Conservation (phyloP, 495 filamentous ascomycete genomes). For the Lepraria neglecta region DNA sequence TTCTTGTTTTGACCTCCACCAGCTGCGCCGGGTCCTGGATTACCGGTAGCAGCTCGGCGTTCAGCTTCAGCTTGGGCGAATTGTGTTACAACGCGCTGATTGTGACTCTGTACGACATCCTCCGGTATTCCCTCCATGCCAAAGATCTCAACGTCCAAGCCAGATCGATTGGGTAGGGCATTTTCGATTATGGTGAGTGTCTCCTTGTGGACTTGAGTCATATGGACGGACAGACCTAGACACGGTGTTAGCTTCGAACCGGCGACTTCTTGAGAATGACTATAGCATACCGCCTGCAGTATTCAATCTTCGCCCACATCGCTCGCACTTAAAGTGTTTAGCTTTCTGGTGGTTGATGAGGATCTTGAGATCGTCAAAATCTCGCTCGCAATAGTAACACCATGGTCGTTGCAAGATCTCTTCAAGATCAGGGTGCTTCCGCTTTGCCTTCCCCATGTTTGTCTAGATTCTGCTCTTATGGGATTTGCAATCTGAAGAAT, state of each 20-base stretch:
- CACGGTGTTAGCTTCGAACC: conserved; percentile 20
- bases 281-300: conserved; percentile 77
- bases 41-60: conserved; percentile 73
- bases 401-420: conserved; percentile 82
- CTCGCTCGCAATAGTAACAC: conserved; percentile 99
- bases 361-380: conserved; percentile 95
- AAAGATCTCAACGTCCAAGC: conserved; percentile 90
- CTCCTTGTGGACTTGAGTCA: conserved; percentile 98
- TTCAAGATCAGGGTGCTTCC: conserved; percentile 74
- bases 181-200: conserved; percentile 79
- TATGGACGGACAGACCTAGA: conserved; percentile 83
- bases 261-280: not conserved
- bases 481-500: too few relatives aligned
- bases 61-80: conserved; percentile 82
- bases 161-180: conserved; percentile 74
- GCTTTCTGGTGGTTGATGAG: conserved; percentile 95
- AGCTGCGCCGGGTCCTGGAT: conserved; percentile 60
- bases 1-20: conserved; percentile 57
- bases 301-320: conserved; percentile 79
- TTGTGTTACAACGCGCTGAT: conserved; percentile 72
- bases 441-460: conserved; percentile 78
- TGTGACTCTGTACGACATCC: conserved; percentile 72
- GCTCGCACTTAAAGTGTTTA: conserved; percentile 95
- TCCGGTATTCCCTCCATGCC: conserved; percentile 96
- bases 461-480: too few relatives aligned